Percentiles rank a stretch among this genome's conserved stretches.
Conservation (phyloP, 2,329 filamentous ascomycete species). For the Colletotrichum lindemuthianum region DNA sequence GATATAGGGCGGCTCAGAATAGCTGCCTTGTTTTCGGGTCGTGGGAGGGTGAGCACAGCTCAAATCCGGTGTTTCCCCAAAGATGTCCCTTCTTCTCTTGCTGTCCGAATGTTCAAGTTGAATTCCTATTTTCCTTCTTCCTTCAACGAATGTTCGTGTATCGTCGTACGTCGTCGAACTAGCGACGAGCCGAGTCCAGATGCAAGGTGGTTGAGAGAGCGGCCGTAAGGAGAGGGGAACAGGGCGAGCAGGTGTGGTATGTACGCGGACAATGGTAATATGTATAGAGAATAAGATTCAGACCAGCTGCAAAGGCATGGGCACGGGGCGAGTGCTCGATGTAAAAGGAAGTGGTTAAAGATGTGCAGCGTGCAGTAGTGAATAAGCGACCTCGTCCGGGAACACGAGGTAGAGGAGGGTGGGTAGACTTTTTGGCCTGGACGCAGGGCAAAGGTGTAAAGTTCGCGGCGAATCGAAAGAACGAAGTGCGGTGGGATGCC, state of each 20-base stretch:
- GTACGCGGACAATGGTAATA: not conserved
- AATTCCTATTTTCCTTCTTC: not conserved
- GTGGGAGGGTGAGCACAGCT: not conserved
- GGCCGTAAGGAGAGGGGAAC: not conserved
- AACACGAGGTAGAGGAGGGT: not conserved
- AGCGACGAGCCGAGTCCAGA: constrained; percentile 19
- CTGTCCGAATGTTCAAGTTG: not conserved
- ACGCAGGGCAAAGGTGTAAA: not conserved
- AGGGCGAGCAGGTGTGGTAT: not conserved
- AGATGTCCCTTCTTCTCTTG: constrained; percentile 22
- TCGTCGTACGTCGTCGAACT: constrained; percentile 19
- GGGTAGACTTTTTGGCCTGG: constrained; percentile 7
- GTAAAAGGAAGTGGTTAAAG: constrained; percentile 11
- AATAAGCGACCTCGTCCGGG: not conserved
- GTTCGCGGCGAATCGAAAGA: not conserved
- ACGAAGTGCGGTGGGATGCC: constrained; percentile 13
- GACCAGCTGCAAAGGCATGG: constrained; percentile 21
- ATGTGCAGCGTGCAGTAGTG: not conserved
- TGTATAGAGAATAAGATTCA: constrained; percentile 23
- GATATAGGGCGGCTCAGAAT: constrained; percentile 16
- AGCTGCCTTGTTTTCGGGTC: constrained; percentile 12
- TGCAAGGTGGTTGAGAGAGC: not conserved
- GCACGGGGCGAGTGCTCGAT: constrained; percentile 16
- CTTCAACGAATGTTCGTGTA: constrained; percentile 6
- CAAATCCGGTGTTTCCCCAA: not conserved